Conservation (phyloP, 352 stramenopile species). For the Thalassiosira sp. region DNA sequence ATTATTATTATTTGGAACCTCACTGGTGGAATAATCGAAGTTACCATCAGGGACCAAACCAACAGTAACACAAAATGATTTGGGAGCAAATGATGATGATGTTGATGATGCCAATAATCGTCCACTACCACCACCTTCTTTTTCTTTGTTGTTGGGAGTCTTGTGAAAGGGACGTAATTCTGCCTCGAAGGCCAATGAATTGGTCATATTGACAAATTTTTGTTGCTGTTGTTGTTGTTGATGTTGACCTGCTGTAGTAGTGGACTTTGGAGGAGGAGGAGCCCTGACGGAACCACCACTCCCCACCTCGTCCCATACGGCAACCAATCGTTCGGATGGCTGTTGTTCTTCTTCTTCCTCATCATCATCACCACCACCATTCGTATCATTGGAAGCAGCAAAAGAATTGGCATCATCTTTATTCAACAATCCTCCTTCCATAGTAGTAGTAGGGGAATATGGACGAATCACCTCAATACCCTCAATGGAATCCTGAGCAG, state of each 20-base stretch:
- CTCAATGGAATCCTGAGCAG: no score
- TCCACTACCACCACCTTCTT: no score
- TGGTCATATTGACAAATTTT: conserved; percentile 24
- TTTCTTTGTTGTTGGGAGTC: no score
- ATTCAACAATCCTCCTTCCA: no score
- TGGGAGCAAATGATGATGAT: conserved; percentile 30
- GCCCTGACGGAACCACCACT: no score
- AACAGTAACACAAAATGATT: conserved; percentile 45
- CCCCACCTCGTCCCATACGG: conserved; percentile 25
- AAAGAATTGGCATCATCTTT: no score
- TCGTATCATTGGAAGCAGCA: no score
- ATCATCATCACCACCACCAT: background rate
- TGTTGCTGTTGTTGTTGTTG: background rate
- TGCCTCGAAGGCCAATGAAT: conserved; percentile 46
- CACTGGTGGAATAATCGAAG: background rate
- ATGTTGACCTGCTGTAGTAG: background rate
- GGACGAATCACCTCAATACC: conserved; percentile 20
- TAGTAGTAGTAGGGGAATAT: background rate
- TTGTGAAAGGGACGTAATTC: conserved; percentile 29
- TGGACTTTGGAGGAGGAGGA: no score
- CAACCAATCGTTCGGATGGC: conserved; percentile 27
- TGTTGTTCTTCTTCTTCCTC: background rate
- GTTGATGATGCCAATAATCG: no score
- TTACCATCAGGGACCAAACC: conserved; percentile 38
- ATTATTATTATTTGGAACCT: no score